Evolutionary conservation across 2,329 filamentous ascomycete genomes (phyloP).

Genomic region (Plectosphaerella sp.): DNA sequence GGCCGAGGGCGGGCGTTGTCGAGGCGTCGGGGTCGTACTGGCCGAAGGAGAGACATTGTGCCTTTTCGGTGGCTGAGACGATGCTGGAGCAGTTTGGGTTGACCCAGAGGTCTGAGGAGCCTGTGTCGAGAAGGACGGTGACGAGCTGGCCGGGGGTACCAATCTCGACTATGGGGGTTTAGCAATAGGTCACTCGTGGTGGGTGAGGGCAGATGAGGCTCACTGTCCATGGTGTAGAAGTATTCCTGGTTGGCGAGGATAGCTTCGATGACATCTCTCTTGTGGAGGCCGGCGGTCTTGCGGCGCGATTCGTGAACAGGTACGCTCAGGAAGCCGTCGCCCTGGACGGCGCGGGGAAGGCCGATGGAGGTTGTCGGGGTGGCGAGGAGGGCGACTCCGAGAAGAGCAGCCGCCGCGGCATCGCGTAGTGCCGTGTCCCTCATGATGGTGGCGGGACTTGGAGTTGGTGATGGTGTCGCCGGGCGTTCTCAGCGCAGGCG

Average conservation of each 20-base stretch:
- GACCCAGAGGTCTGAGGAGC: constrained; percentile 53
- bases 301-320: constrained; percentile 19
- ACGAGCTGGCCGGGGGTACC: constrained; percentile 37
- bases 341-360: constrained; percentile 22
- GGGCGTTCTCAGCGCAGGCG: too few relatives aligned
- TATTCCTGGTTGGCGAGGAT: constrained; percentile 28
- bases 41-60: constrained; percentile 35
- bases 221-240: constrained; percentile 34
- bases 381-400: neutral
- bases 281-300: constrained; percentile 3
- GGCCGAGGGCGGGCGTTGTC: constrained; percentile 28
- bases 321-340: constrained; percentile 31
- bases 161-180: constrained; percentile 26
- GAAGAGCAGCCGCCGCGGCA: neutral
- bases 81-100: constrained; percentile 43
- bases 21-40: constrained; percentile 39
- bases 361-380: constrained; percentile 1
- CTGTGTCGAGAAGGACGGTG: constrained; percentile 45
- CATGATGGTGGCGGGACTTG: neutral
- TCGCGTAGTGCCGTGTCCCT: neutral
- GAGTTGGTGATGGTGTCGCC: too few relatives aligned
- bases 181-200: neutral
- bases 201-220: constrained; percentile 9
- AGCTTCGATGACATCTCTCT: constrained; percentile 19
- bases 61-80: constrained; percentile 22